Percentiles rank a stretch among this genome's conserved stretches.
These are phyloP conservation scores for Thermothelomyces thermophilus DNA, from an alignment of 2,329 filamentous ascomycete genomes.

Conservation along the genomic window DNA sequence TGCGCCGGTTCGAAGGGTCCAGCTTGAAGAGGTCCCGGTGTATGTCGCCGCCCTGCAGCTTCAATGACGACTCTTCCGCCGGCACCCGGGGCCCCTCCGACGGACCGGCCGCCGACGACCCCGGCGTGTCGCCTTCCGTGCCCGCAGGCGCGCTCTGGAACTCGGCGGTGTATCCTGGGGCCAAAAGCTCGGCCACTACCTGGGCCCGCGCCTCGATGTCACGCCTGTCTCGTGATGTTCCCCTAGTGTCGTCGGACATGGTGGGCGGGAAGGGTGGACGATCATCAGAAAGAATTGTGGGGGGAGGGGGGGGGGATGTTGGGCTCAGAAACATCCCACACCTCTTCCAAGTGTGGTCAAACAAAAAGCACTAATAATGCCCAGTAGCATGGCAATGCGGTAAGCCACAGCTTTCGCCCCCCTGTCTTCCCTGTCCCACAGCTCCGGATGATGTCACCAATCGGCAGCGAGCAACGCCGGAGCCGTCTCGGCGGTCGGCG, in stretches of 20 bases:
- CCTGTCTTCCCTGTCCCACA: neutral
- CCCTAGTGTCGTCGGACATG: conserved; percentile 9
- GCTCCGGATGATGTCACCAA: conserved; percentile 15
- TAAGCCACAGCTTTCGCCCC: conserved; percentile 9
- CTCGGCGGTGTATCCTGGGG: conserved; percentile 31
- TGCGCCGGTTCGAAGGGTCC: conserved; percentile 48
- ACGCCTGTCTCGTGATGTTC: conserved; percentile 10
- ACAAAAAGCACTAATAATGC: no score
- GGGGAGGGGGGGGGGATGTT: neutral
- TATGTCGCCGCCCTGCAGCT: conserved; percentile 69
- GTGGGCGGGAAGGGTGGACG: neutral
- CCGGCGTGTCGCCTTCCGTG: conserved; percentile 3
- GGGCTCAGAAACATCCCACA: no score
- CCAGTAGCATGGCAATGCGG: neutral
- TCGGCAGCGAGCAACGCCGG: neutral
- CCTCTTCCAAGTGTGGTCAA: neutral
- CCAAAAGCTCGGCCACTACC: conserved; percentile 31
- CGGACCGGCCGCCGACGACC: conserved; percentile 3
- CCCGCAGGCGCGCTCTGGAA: conserved; percentile 20
- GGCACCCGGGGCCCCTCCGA: neutral
- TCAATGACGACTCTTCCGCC: conserved; percentile 57
- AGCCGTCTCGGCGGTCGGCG: neutral
- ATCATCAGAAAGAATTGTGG: neutral
- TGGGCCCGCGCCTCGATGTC: conserved; percentile 25
- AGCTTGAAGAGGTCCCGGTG: conserved; percentile 73